These are phyloP conservation scores for Pythium utonaiense DNA, from an alignment of 352 stramenopile genomes.

Conservation along the genomic window DNA sequence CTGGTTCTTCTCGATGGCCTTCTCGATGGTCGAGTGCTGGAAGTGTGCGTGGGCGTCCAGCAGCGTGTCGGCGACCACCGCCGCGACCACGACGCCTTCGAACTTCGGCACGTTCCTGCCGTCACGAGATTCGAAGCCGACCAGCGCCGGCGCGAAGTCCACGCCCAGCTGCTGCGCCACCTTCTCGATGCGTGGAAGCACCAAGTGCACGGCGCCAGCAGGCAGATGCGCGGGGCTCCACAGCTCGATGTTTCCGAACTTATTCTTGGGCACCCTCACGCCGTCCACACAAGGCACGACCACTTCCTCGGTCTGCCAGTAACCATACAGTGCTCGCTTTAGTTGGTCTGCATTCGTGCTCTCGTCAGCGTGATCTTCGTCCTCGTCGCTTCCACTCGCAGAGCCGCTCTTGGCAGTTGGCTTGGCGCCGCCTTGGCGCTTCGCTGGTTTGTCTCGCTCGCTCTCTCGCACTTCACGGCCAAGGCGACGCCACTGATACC, in stretches of 20 bases:
- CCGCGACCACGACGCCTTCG: constrained; percentile 70
- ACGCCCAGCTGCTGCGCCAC: constrained; percentile 68
- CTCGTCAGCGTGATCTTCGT: constrained; percentile 10
- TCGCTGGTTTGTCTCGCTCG: constrained; percentile 53
- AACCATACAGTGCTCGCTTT: constrained; percentile 47
- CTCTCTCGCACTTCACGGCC: constrained; percentile 54
- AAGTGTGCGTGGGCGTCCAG: constrained; percentile 64
- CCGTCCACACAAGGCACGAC: constrained; percentile 48
- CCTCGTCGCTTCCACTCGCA: constrained; percentile 14
- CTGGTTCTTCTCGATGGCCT: constrained; percentile 63
- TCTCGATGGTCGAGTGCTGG: constrained; percentile 67
- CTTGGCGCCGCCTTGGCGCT: constrained; percentile 22
- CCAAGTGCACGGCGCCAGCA: constrained; percentile 51
- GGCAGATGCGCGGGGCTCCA: constrained; percentile 76
- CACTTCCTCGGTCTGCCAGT: constrained; percentile 74
- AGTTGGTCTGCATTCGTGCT: neutral
- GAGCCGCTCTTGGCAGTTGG: neutral
- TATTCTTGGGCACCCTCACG: constrained; percentile 74
- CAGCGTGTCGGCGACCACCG: constrained; percentile 38
- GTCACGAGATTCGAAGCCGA: constrained; percentile 75
- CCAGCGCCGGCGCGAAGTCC: constrained; percentile 74
- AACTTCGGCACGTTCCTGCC: constrained; percentile 61
- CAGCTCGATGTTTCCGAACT: constrained; percentile 86
- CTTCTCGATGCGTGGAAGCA: constrained; percentile 54
- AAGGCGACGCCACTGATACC: constrained; percentile 67